Evolutionary conservation across 2,329 filamentous ascomycete genomes (phyloP).

Genomic region (Bipolaris bicolor): DNA sequence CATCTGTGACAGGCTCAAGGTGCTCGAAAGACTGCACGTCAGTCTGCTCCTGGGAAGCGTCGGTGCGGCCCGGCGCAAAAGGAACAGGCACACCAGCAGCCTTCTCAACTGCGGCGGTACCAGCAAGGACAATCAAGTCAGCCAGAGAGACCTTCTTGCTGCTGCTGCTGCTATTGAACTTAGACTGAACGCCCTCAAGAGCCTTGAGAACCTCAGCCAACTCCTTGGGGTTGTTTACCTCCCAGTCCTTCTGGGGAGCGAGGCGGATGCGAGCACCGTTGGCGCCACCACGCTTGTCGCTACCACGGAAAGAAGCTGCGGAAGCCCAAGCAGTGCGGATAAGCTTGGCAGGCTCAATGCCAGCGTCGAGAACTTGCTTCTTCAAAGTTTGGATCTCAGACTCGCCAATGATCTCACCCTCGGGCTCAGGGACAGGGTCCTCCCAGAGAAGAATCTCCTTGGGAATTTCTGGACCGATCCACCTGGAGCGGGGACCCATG

Average conservation of each 20-base stretch:
- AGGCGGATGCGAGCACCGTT: slow-evolving; percentile 81
- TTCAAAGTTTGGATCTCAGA: slow-evolving; percentile 70
- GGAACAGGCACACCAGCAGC: slow-evolving; percentile 69
- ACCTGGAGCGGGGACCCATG: slow-evolving; percentile 73
- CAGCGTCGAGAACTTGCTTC: slow-evolving; percentile 69
- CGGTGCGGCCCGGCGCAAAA: slow-evolving; percentile 74
- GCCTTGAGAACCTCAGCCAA: slow-evolving; percentile 66
- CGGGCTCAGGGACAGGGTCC: slow-evolving; percentile 68
- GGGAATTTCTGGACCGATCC: slow-evolving; percentile 76
- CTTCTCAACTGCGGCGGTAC: slow-evolving; percentile 73
- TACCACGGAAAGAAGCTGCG: slow-evolving; percentile 54
- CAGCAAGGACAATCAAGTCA: slow-evolving; percentile 78
- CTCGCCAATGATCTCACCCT: slow-evolving; percentile 66
- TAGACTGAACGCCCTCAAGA: slow-evolving; percentile 69
- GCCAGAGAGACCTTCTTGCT: slow-evolving; percentile 80
- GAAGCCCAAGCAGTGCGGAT: slow-evolving; percentile 57
- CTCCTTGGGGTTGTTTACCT: slow-evolving; percentile 74
- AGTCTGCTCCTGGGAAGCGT: slow-evolving; percentile 75
- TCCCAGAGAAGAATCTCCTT: slow-evolving; percentile 75
- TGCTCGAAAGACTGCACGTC: slow-evolving; percentile 68
- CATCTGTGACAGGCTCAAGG: slow-evolving; percentile 73
- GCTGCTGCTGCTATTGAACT: slow-evolving; percentile 66
- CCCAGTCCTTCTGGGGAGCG: slow-evolving; percentile 73
- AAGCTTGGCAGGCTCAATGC: slow-evolving; percentile 65
- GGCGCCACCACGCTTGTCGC: slow-evolving; percentile 82